Evolutionary conservation across 306 rosid genomes (phyloP).

Genomic region (Hippophae tibetana): DNA sequence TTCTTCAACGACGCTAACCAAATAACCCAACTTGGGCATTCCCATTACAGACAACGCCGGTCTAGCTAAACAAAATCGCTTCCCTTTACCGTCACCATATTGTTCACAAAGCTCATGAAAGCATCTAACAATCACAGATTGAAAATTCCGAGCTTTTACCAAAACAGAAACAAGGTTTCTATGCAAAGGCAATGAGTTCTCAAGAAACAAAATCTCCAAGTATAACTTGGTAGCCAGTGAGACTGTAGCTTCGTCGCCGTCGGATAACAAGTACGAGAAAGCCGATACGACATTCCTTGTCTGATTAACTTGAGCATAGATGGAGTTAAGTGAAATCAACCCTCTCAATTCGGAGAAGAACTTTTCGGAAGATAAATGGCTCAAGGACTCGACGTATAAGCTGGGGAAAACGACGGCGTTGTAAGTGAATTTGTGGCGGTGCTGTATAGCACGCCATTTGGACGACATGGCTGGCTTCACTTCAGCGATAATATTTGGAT

Average conservation of each 20-base stretch:
- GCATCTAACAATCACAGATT: slow-evolving; percentile 23
- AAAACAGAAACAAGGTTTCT: slow-evolving; percentile 53
- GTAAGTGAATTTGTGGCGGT: slow-evolving; percentile 92
- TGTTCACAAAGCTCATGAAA: slow-evolving; percentile 40
- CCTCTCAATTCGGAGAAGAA: slow-evolving; percentile 36
- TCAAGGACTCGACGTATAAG: slow-evolving; percentile 32
- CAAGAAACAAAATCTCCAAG: slow-evolving; percentile 60
- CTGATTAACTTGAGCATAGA: slow-evolving; percentile 55
- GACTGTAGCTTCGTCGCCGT: slow-evolving; percentile 24
- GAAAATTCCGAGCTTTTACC: slow-evolving; percentile 37
- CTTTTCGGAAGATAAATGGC: slow-evolving; percentile 18
- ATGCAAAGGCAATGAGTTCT: slow-evolving; percentile 65
- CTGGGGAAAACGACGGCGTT: slow-evolving; percentile 67
- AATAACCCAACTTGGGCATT: slow-evolving; percentile 65
- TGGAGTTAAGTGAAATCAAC: slow-evolving; percentile 46
- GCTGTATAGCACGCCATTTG: slow-evolving; percentile 96
- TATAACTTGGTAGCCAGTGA: slow-evolving; percentile 34
- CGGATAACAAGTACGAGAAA: slow-evolving; percentile 32
- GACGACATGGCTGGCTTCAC: slow-evolving; percentile 57
- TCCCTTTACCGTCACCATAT: slow-evolving; percentile 32
- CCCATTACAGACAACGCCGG: slow-evolving; percentile 64
- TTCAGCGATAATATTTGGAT: neutral
- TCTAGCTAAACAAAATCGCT: slow-evolving; percentile 54
- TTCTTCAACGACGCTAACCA: slow-evolving; percentile 48
- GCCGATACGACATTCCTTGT: slow-evolving; percentile 44